phyloP scores from a whole-genome alignment of 148 eudicot genomes.

The Euryodendron excelsum region DNA sequence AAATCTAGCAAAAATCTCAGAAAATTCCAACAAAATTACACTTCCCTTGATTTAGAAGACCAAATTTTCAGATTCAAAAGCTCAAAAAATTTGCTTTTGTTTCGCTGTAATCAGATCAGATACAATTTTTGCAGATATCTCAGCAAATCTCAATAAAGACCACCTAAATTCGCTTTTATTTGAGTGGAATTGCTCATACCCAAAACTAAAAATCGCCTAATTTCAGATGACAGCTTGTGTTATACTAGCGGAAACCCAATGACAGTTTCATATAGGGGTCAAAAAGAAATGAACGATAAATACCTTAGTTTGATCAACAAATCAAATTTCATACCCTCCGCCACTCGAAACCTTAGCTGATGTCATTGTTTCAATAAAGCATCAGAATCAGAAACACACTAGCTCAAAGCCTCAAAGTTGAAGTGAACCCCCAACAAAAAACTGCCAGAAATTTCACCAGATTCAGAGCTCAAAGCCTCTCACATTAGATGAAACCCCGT shows the following conservation, averaged over 20 bases:
- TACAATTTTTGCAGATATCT: background rate
- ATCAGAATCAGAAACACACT: background rate
- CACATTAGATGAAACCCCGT: background rate
- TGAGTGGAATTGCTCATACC: background rate
- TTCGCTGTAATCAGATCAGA: conserved; percentile 2
- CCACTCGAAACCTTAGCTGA: background rate
- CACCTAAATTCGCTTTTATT: conserved; percentile 2
- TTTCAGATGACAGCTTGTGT: too few species aligned
- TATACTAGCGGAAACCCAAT: too few species aligned
- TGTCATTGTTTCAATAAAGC: background rate
- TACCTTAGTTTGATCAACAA: too few species aligned
- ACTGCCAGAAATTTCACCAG: background rate
- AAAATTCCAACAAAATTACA: background rate
- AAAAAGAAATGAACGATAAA: too few species aligned
- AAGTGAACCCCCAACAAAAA: background rate
- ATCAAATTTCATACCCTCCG: background rate
- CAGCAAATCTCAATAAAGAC: conserved; percentile 13
- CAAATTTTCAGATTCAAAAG: background rate
- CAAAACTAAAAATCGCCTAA: conserved; percentile 15
- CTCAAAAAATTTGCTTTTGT: background rate
- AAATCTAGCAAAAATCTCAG: too few species aligned
- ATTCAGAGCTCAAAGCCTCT: background rate
- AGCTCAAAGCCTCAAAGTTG: background rate
- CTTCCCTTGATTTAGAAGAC: background rate
- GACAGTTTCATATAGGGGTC: too few species aligned